Evolutionary conservation across 2,329 filamentous ascomycete species (phyloP), one percentile per base, ranked within the genome.

Genomic region (Apiospora phragmitis): DNA sequence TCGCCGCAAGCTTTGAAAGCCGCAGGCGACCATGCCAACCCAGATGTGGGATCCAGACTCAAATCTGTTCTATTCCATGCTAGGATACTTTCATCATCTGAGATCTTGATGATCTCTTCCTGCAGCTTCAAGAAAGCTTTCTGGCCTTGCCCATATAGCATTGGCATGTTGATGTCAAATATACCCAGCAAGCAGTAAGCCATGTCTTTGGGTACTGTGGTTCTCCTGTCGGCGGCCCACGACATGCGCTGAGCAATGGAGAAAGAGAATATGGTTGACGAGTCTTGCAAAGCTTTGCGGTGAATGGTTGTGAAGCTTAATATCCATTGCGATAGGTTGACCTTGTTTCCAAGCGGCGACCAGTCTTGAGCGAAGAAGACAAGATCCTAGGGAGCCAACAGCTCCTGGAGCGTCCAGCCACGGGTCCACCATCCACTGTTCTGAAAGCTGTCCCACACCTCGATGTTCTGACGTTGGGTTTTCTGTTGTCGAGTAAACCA

Each of bases 151-250:
- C 84, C 84, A 67, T 86, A 86, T 0, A 85, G 68, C 4, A 85
- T 73, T 0, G 83, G 79, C 80, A 86, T 84, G 47, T 82, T 80
- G 32, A 86, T 77, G 0, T 77, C 76, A 38, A 86, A 86, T 0
- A 86, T 77, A 0, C 84, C 84, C 4, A 86, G 71, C 0, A 86
- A 74, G 12, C 79, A 84, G 51, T 86, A 86, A 0, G 83, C 83
- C n/a, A 78, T 78, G 49, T 86, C 85, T 65, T 86, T 84, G 0
- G 69, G 5, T 3, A 79, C 70, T 0, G 75, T 78, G 0, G 83
- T 84, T 4, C 75, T 69, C 24, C 78, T 77, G 21, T 70, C 71
- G 12, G 80, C 79, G 42, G 78, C 82, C 82, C 80, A 85, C 5
- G 78, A 81, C 82, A 84, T 83, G 21, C 81, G 79, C 43, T 80